Conservation (phyloP, 805 yeast genomes). For the Candida khao-thaluensis region DNA sequence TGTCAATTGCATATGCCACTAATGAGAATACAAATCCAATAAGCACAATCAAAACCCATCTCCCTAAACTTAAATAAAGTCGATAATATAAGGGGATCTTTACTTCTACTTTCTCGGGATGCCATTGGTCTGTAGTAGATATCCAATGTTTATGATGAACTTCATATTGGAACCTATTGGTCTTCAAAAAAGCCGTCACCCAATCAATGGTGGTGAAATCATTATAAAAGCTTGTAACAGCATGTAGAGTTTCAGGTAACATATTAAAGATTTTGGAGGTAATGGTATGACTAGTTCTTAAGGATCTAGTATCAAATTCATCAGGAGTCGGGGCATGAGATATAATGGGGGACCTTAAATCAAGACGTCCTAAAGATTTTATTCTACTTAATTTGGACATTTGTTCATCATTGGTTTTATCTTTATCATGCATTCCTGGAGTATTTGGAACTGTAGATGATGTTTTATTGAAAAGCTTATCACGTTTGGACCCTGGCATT, state of each 20-base stretch:
- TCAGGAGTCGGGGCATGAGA: slow-evolving; percentile 9
- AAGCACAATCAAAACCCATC: slow-evolving; percentile 49
- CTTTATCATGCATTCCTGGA: slow-evolving; percentile 7
- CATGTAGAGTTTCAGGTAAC: slow-evolving; percentile 19
- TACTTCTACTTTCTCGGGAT: slow-evolving; percentile 2
- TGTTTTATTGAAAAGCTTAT: not conserved
- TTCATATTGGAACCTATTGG: slow-evolving; percentile 40
- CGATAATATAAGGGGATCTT: slow-evolving; percentile 23
- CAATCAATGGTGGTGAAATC: slow-evolving; percentile 64
- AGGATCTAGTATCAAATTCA: slow-evolving; percentile 5
- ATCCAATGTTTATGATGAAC: slow-evolving; percentile 33
- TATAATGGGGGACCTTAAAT: slow-evolving; percentile 21
- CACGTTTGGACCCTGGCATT: not conserved
- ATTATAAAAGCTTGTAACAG: slow-evolving; percentile 45
- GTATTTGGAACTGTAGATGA: slow-evolving; percentile 10
- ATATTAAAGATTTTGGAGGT: slow-evolving; percentile 16
- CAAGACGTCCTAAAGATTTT: slow-evolving; percentile 20
- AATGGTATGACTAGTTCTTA: slow-evolving; percentile 16
- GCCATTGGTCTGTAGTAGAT: slow-evolving; percentile 3
- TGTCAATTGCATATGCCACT: slow-evolving; percentile 51
- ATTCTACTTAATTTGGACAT: slow-evolving; percentile 12
- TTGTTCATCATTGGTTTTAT: not conserved
- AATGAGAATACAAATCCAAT: slow-evolving; percentile 47
- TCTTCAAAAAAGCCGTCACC: slow-evolving; percentile 49
- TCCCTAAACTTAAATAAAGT: slow-evolving; percentile 39